Conservation (phyloP, 2,329 filamentous ascomycete species). For the Penicillium occitanis region DNA sequence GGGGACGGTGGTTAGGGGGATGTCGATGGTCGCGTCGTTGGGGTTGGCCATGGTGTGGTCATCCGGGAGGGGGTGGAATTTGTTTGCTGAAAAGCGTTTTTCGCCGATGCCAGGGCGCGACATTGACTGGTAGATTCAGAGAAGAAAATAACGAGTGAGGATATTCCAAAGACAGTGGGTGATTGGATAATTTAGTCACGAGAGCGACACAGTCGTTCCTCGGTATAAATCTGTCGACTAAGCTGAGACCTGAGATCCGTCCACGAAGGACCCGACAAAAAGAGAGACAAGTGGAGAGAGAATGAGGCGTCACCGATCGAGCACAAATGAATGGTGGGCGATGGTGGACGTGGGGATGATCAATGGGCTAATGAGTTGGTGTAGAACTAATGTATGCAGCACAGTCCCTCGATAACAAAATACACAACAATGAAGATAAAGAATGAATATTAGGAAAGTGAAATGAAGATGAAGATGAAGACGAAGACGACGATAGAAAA, state of each 20-base stretch:
- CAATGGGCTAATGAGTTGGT: neutral
- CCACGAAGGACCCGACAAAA: neutral
- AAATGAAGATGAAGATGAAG: neutral
- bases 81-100: slow-evolving; percentile 47
- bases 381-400: neutral
- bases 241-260: neutral
- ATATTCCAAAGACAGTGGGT: neutral
- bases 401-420: neutral
- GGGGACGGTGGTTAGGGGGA: slow-evolving; percentile 59
- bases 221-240: neutral
- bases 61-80: slow-evolving; percentile 46
- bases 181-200: neutral
- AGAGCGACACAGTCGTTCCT: neutral
- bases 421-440: neutral
- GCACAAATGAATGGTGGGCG: neutral
- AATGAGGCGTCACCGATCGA: slow-evolving; percentile 1
- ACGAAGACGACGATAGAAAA: neutral
- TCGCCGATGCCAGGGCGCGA: slow-evolving; percentile 37
- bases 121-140: slow-evolving; percentile 27
- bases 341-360: slow-evolving; percentile 6
- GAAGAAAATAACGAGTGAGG: neutral
- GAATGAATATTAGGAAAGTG: neutral
- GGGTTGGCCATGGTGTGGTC: slow-evolving; percentile 43
- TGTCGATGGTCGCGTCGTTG: slow-evolving; percentile 60
- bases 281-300: neutral